Evolutionary conservation across 2,329 filamentous ascomycete species (phyloP).

Genomic region (Tolypocladium ophioglossoides): DNA sequence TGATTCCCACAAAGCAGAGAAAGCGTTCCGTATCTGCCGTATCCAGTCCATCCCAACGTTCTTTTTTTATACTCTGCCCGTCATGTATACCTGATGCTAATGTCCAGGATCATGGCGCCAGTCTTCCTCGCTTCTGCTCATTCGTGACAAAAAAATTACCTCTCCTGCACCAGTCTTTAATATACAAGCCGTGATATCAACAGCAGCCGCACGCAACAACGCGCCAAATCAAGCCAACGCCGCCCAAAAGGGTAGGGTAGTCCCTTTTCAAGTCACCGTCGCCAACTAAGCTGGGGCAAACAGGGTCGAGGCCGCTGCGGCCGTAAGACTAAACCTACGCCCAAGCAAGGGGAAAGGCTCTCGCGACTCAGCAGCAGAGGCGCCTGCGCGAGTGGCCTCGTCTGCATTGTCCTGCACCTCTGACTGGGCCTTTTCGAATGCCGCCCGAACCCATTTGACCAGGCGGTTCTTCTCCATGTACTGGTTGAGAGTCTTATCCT

Average conservation of each 20-base stretch:
- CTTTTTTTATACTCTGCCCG: background rate
- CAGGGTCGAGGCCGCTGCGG: background rate
- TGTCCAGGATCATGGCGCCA: background rate
- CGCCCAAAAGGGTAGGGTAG: background rate
- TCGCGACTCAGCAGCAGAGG: background rate
- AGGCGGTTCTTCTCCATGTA: conserved; percentile 60
- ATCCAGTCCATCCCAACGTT: background rate
- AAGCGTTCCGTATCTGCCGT: background rate
- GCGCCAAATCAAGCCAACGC: background rate
- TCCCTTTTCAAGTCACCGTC: background rate
- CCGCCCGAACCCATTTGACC: conserved; percentile 50
- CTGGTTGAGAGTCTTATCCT: conserved; percentile 55
- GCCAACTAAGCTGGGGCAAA: background rate
- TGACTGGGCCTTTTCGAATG: conserved; percentile 25
- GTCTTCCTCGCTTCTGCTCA: background rate
- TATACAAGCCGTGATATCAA: background rate
- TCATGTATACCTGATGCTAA: background rate
- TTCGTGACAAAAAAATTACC: background rate
- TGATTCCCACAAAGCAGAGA: background rate
- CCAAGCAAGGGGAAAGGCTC: background rate
- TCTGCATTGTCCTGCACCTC: conserved; percentile 22
- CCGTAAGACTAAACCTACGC: background rate
- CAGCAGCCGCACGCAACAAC: background rate
- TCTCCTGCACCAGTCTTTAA: background rate
- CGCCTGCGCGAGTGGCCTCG: conserved; percentile 13